A percentile compares a stretch with the other conserved stretches of the same genome.
Conservation (phyloP, 352 stramenopile genomes). For the Globisporangium orthogonon region DNA sequence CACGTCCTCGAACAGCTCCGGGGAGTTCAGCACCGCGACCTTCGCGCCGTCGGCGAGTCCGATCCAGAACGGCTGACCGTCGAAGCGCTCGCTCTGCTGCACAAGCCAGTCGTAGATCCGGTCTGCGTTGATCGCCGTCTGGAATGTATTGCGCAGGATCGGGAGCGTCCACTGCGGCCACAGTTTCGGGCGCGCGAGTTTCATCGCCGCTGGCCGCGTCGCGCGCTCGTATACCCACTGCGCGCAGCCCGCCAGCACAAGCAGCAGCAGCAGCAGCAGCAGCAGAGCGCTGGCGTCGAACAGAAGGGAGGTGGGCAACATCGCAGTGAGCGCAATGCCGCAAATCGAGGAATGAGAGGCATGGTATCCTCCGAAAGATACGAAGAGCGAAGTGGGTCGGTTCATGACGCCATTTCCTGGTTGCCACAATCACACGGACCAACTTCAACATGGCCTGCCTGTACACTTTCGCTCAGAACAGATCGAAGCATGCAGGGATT, state of each 20-base stretch:
- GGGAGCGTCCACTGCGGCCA: constrained; percentile 11
- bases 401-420: no score
- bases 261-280: not conserved
- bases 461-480: no score
- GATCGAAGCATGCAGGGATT: no score
- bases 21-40: constrained; percentile 9
- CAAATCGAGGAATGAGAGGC: not conserved
- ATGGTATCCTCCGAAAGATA: no score
- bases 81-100: constrained; percentile 2
- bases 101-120: constrained; percentile 11
- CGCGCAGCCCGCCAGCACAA: not conserved
- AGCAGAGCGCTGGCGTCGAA: not conserved
- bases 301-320: not conserved
- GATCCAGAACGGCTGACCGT: constrained; percentile 8
- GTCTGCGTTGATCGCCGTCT: constrained; percentile 4
- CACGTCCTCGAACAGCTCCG: constrained; percentile 18
- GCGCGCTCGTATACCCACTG: constrained; percentile 6
- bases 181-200: constrained; percentile 1
- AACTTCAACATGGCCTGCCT: no score
- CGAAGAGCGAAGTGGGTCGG: no score
- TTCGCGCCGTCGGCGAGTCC: constrained; percentile 2
- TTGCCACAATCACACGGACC: no score
- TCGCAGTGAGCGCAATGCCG: not conserved
- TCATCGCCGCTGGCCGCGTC: constrained; percentile 4
- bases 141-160: constrained; percentile 14